Evolutionary conservation across 2,329 filamentous ascomycete species (phyloP).

Genomic region (Talaromyces sp.): DNA sequence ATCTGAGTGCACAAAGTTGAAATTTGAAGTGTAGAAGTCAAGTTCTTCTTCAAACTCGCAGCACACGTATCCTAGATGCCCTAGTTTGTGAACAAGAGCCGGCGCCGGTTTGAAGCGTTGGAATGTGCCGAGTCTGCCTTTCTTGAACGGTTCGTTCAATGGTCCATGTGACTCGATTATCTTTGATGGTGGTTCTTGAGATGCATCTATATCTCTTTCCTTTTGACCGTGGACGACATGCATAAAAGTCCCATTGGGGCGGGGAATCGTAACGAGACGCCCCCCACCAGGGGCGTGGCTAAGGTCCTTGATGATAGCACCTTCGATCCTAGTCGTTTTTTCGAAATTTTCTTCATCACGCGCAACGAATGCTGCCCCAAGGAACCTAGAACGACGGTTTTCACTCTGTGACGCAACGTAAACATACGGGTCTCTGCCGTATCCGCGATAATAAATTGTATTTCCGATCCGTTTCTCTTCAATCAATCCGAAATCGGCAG

Average conservation of each 20-base stretch:
- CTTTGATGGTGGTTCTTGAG: slow-evolving; percentile 14
- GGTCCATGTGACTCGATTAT: slow-evolving; percentile 15
- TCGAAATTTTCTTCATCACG: slow-evolving; percentile 54
- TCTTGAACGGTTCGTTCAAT: slow-evolving; percentile 18
- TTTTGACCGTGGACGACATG: slow-evolving; percentile 55
- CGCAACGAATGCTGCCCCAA: slow-evolving; percentile 56
- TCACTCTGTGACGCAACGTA: slow-evolving; percentile 52
- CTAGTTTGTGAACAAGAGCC: slow-evolving; percentile 32
- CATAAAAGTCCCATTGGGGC: slow-evolving; percentile 54
- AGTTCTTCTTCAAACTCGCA: slow-evolving; percentile 28
- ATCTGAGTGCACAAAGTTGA: slow-evolving; percentile 41
- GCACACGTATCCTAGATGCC: slow-evolving; percentile 37
- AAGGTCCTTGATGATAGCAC: slow-evolving; percentile 50
- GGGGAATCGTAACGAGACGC: slow-evolving; percentile 23
- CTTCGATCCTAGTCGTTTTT: slow-evolving; percentile 44
- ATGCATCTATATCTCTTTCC: slow-evolving; percentile 31
- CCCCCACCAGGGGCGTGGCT: slow-evolving; percentile 21
- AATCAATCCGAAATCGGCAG: slow-evolving; percentile 28
- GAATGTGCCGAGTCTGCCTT: slow-evolving; percentile 22
- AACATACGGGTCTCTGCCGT: slow-evolving; percentile 57
- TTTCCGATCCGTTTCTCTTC: slow-evolving; percentile 27
- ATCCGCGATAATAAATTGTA: slow-evolving; percentile 57
- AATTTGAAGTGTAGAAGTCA: slow-evolving; percentile 36
- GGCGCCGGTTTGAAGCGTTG: slow-evolving; percentile 29
- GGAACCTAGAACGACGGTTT: slow-evolving; percentile 48